Evolutionary conservation across 2,329 filamentous ascomycete species (phyloP), one percentile per base, ranked within the genome.

Genomic region (Penicillium psychrosexuale): DNA sequence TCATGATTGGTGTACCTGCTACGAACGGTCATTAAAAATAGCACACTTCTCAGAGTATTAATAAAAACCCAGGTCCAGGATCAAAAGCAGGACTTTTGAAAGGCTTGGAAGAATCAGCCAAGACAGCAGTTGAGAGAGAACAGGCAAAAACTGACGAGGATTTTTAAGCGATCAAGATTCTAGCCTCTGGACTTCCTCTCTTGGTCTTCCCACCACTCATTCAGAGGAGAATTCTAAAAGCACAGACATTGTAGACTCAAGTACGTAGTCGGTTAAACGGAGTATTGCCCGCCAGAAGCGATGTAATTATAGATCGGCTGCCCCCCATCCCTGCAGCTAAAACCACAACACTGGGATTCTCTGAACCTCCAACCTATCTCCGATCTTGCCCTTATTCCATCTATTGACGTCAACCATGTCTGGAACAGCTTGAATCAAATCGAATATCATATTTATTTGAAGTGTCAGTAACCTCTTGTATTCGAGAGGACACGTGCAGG

Each of bases 341-440:
- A 69, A 67, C 69, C 67, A 69, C 62, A 64, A 50, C 61, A 60
- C 62, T 60, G 67, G 67, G 59, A 60, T 65, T 57, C 55, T 59
- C 53, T 55, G 52, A 60, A 61, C 56, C 48, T 60, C 59, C 55
- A 43, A 53, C 57, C 51, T 36, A 17, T 34, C 45, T 50, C 48
- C 36, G 44, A 47, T 37, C 28, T 56, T 47, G 46, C 45, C 51
- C 51, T 51, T 42, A 43, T 47, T 36, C 42, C 42, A 53, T 54
- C 37, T 34, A 50, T 47, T 39, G 43, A 51, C 42, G 30, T 42
- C 49, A 46, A 53, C 12, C 7, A 60, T 57, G 53, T n/a, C 46
- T 28, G 12, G 13, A 24, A 24, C 6, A 9, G 45, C n/a, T 31
- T 48, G 34, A 49, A 39, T 17, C 17, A 33, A 33, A 43, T 22